Conservation (phyloP, 2,329 filamentous ascomycete species). For the Thelonectria olida region DNA sequence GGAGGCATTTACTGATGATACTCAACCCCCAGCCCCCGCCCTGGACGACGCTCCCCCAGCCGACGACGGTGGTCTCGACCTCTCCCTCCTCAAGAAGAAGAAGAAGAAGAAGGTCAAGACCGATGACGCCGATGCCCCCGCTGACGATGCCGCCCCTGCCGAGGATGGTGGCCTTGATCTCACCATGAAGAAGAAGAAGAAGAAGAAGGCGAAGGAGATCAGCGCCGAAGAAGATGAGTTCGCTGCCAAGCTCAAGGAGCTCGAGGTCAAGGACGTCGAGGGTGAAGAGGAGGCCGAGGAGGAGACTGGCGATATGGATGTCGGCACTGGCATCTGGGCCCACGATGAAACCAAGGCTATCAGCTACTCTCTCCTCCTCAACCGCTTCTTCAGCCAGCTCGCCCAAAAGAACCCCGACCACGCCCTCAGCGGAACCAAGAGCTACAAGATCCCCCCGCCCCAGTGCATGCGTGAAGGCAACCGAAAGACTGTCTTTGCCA, state of each 20-base stretch:
- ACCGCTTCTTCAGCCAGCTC: constrained; percentile 93
- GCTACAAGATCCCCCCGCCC: constrained; percentile 98
- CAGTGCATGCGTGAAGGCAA: constrained; percentile 99
- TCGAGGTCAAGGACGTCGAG: constrained; percentile 74
- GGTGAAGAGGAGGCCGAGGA: constrained; percentile 59
- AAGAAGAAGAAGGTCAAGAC: constrained; percentile 59
- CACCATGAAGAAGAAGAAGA: constrained; percentile 89
- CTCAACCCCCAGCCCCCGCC: constrained; percentile 51
- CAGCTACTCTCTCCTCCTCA: constrained; percentile 85
- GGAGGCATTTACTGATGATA: constrained; percentile 64
- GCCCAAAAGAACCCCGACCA: constrained; percentile 97
- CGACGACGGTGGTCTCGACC: constrained; percentile 63
- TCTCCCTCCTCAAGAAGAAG: constrained; percentile 87
- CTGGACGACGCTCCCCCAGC: constrained; percentile 55
- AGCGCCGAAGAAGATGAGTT: constrained; percentile 71
- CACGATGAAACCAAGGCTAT: constrained; percentile 83
- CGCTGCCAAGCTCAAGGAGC: constrained; percentile 68
- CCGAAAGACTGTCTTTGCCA: constrained; percentile 99
- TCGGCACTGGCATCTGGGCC: constrained; percentile 89
- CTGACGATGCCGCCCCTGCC: constrained; percentile 50
- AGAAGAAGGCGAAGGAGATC: constrained; percentile 65
- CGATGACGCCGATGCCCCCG: constrained; percentile 57
- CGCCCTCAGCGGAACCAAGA: constrained; percentile 86
- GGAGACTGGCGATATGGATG: constrained; percentile 80
- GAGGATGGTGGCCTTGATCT: constrained; percentile 63